A percentile compares a stretch with the other conserved stretches of the same genome.
These are phyloP conservation scores for Blastobotrys robertii DNA, from an alignment of 805 yeast genomes.

Conservation along the genomic window DNA sequence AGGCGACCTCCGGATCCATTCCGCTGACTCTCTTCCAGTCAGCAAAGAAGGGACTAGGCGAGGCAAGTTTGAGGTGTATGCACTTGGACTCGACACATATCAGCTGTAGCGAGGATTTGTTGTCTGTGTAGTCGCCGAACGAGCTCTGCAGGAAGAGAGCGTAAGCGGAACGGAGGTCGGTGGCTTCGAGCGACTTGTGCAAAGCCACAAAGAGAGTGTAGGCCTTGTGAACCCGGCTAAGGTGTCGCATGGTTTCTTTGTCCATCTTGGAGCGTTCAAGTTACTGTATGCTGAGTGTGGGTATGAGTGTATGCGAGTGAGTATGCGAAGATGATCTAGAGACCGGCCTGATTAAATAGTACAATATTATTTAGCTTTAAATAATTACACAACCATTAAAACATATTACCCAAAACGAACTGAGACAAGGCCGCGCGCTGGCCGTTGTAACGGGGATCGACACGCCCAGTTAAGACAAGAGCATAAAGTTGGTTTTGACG, in stretches of 20 bases:
- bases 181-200: neutral
- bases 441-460: too few species aligned
- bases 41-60: neutral
- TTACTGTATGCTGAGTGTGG: too few species aligned
- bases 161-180: slow-evolving; percentile 2
- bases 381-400: too few species aligned
- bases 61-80: neutral
- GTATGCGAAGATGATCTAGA: too few species aligned
- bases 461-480: too few species aligned
- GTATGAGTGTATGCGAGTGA: too few species aligned
- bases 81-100: slow-evolving; percentile 4
- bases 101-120: neutral
- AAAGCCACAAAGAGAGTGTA: neutral
- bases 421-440: too few species aligned
- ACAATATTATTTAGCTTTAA: too few species aligned
- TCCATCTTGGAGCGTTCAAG: slow-evolving; percentile 1
- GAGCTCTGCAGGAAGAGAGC: slow-evolving; percentile 3
- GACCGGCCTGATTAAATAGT: too few species aligned
- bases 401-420: too few species aligned
- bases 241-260: slow-evolving; percentile 2
- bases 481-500: too few species aligned
- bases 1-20: slow-evolving; percentile 6
- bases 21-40: slow-evolving; percentile 4
- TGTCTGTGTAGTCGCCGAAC: slow-evolving; percentile 2
- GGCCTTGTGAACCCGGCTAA: slow-evolving; percentile 3